A percentile compares a stretch with the other conserved stretches of the same genome.
Conservation (phyloP, 106 monocot genomes). For the Allium sativum region DNA sequence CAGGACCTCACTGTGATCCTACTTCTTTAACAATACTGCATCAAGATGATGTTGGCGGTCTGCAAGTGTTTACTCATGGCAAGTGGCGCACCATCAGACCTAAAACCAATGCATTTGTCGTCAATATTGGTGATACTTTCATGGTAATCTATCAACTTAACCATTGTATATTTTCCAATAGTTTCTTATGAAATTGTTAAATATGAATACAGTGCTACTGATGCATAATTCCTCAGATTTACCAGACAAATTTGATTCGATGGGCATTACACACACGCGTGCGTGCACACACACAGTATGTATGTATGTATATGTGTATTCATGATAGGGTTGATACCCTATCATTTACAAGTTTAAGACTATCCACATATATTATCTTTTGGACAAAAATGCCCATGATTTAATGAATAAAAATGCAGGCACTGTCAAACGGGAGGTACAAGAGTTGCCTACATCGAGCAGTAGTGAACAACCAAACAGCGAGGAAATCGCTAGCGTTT, state of each 20-base stretch:
- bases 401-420: conserved; percentile 22
- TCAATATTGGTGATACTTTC: conserved; percentile 92
- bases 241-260: too few relatives aligned
- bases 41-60: conserved; percentile 79
- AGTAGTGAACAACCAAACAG: conserved; percentile 51
- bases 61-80: conserved; percentile 51
- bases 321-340: too few relatives aligned
- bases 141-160: conserved; percentile 26
- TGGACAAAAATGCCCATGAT: too few relatives aligned
- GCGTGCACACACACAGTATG: too few relatives aligned
- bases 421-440: conserved; percentile 79
- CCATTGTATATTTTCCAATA: too few relatives aligned
- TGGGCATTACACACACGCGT: too few relatives aligned
- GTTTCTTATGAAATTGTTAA: too few relatives aligned
- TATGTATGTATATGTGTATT: too few relatives aligned
- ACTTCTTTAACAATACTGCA: conserved; percentile 86
- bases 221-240: too few relatives aligned
- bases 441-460: conserved; percentile 93
- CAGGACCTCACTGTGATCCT: conserved; percentile 90
- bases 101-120: conserved; percentile 40
- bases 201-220: too few relatives aligned
- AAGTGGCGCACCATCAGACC: conserved; percentile 58
- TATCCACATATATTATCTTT: too few relatives aligned
- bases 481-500: conserved; percentile 76
- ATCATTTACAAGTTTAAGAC: too few relatives aligned